Evolutionary conservation across 208 protist species (phyloP), one percentile per base, ranked within the genome.

Genomic region (Kentomonas sorsogonicus): DNA sequence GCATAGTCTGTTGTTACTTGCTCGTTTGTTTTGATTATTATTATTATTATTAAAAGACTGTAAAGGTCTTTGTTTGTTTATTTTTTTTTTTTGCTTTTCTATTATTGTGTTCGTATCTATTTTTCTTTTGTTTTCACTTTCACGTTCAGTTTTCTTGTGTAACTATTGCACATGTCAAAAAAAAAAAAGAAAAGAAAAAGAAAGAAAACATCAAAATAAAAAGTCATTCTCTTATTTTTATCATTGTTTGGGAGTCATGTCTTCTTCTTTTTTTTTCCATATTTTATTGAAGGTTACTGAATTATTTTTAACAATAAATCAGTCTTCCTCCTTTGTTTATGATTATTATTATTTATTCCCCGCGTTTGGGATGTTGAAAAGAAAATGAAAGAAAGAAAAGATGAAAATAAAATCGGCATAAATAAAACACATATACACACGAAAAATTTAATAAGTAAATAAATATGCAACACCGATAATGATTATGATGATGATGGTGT

Each of bases 261-360:
- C 38, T 65, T 65, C 13, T 47, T 48, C n/a, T 36, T 40, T 62
- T 36, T 55, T 0, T 55, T 38, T 60, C 52, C 60, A 13, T 18
- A 5, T 54, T 6, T 27, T 27, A 2, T 31, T 60, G 23, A 31
- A 60, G 2, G 33, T 23, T 23, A 13, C 40, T 51, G 48, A 20
- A 34, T 52, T 52, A 15, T 20, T 52, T 52, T 29, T 52, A n/a
- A n/a, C n/a, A n/a, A n/a, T n/a, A n/a, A n/a, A n/a, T n/a, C n/a
- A n/a, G 15, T 41, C n/a, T 30, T 15, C 33, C 31, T 40, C 31
- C 29, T 55, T 52, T 52, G 46, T n/a, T n/a, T n/a, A n/a, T n/a
- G n/a, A n/a, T n/a, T n/a, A n/a, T n/a, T n/a, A n/a, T n/a, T n/a
- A n/a, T n/a, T n/a, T n/a, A n/a, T n/a, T 52, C 9, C 20, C 3